A percentile compares a stretch with the other conserved stretches of the same genome.
These are phyloP conservation scores for Yamadazyma dushanensis DNA, from an alignment of 1,139 yeast genomes.

Conservation along the genomic window DNA sequence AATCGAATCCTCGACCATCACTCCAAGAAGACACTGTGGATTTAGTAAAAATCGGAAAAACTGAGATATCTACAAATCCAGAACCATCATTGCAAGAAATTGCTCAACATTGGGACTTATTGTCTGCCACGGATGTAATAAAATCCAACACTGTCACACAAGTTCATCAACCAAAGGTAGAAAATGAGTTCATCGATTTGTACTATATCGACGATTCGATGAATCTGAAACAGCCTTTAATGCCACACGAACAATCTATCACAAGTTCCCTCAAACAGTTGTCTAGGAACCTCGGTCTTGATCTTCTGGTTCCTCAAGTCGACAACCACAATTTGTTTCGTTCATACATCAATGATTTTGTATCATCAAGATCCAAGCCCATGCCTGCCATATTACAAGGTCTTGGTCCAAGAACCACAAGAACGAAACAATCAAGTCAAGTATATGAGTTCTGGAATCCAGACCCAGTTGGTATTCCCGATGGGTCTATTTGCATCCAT, in stretches of 20 bases:
- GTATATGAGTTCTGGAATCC: conserved; percentile 15
- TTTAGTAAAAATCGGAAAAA: background rate
- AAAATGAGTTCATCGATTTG: conserved; percentile 39
- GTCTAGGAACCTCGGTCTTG: background rate
- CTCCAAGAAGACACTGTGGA: background rate
- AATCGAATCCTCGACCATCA: conserved; percentile 11
- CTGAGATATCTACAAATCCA: background rate
- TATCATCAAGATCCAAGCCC: conserved; percentile 29
- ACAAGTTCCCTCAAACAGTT: background rate
- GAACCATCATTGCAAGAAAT: conserved; percentile 5
- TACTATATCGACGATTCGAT: conserved; percentile 28
- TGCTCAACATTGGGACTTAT: conserved; percentile 26
- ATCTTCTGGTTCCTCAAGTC: background rate
- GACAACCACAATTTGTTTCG: conserved; percentile 19
- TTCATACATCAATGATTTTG: conserved; percentile 18
- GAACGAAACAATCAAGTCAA: conserved; percentile 13
- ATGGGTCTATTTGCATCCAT: conserved; percentile 22
- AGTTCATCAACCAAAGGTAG: conserved; percentile 32
- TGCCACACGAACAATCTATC: conserved; percentile 37
- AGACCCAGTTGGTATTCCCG: conserved; percentile 27
- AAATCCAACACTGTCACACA: conserved; percentile 32
- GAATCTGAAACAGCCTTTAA: conserved; percentile 20
- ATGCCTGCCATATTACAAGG: conserved; percentile 20
- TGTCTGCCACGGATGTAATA: conserved; percentile 43
- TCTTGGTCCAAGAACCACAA: conserved; percentile 16